These are phyloP conservation scores for Hanseniaspora lachancei DNA, from an alignment of 805 yeast species.

Conservation along the genomic window DNA sequence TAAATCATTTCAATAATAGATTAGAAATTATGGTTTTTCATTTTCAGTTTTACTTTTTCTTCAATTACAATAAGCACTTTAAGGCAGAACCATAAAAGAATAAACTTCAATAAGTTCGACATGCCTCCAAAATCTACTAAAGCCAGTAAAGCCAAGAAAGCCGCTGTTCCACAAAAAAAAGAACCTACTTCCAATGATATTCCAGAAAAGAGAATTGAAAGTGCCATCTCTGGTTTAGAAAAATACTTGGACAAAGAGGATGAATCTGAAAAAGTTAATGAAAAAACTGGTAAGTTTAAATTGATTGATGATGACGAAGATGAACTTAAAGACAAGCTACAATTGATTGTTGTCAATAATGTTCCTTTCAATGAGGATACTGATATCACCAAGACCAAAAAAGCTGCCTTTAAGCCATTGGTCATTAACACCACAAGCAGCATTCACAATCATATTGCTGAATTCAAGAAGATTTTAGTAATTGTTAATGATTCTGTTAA, in stretches of 20 bases:
- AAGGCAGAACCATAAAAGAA: not conserved
- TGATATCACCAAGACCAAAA: constrained; percentile 30
- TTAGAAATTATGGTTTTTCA: too few species aligned
- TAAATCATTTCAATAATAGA: too few species aligned
- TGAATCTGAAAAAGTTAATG: constrained; percentile 26
- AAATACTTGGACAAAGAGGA: constrained; percentile 35
- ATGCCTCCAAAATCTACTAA: not conserved
- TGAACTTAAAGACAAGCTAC: constrained; percentile 34
- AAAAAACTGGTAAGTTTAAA: constrained; percentile 25
- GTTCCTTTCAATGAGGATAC: constrained; percentile 37
- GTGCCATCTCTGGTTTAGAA: constrained; percentile 53
- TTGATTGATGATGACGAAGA: constrained; percentile 50
- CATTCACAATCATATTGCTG: constrained; percentile 22
- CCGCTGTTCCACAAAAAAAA: not conserved
- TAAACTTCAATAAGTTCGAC: not conserved
- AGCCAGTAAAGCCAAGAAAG: not conserved
- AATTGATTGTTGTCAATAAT: constrained; percentile 51
- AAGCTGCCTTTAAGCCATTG: constrained; percentile 40
- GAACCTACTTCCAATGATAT: constrained; percentile 15
- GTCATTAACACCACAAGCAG: constrained; percentile 31
- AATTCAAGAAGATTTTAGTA: constrained; percentile 29
- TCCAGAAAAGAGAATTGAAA: constrained; percentile 27
- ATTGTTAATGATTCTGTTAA: constrained; percentile 29
- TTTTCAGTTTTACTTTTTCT: too few species aligned
- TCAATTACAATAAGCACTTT: too few species aligned